Evolutionary conservation across 2,329 filamentous ascomycete species (phyloP).

Genomic region (Aureobasidium musti): DNA sequence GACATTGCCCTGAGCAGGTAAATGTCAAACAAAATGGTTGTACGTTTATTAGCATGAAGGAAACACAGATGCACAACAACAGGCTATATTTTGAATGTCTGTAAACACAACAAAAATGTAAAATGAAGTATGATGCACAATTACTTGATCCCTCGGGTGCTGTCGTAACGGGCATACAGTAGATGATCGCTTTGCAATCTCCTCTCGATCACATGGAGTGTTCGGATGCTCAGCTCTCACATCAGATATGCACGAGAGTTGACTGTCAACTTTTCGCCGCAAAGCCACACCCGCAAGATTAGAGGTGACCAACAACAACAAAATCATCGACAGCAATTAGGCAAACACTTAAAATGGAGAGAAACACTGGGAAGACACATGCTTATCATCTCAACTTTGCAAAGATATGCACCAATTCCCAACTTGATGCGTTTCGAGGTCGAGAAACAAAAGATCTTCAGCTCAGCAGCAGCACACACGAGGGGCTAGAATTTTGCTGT

Average conservation of each 20-base stretch:
- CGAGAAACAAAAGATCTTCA: not conserved
- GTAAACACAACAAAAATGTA: constrained; percentile 23
- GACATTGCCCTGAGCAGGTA: constrained; percentile 59
- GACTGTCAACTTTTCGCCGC: not conserved
- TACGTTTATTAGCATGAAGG: not conserved
- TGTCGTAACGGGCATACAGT: constrained; percentile 1
- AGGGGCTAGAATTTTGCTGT: constrained; percentile 14
- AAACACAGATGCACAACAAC: constrained; percentile 2
- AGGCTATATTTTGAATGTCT: constrained; percentile 24
- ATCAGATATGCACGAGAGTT: constrained; percentile 12
- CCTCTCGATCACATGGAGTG: not conserved
- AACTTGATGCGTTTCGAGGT: not conserved
- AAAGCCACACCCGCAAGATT: constrained; percentile 6
- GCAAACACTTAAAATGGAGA: too few species aligned
- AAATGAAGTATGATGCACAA: constrained; percentile 12
- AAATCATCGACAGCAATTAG: not conserved
- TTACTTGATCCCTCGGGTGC: too few species aligned
- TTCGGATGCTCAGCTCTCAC: not conserved
- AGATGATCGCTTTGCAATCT: not conserved
- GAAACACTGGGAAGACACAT: not conserved
- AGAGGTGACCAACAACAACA: not conserved
- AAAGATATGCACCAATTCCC: not conserved
- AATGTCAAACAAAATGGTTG: constrained; percentile 20
- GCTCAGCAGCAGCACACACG: not conserved
- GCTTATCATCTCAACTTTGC: not conserved